Base-by-base conservation (phyloP, 31 red algal species). In the Odonthalia washingtoniensis region DNA sequence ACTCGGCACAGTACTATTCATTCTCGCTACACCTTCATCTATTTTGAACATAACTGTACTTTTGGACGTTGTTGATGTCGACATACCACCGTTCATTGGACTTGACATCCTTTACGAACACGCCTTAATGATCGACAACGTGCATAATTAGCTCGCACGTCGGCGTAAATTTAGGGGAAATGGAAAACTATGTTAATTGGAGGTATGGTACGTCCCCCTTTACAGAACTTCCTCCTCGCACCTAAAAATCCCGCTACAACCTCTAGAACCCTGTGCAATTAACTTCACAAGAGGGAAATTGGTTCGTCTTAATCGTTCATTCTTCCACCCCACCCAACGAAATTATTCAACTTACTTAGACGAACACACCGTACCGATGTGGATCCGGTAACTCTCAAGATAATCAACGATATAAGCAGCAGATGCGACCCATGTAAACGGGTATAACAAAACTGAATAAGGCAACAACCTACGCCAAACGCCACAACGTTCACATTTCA, bases 61-160 rank as follows among this genome's bases (percentile, higher is more conserved):
- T 2, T 38, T 87, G 57, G 84, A 87, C 46, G 53, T 87, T 36
- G 84, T 76, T 24, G 14, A 5, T 37, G 3, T 73, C 1, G 84
- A 87, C 39, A 77, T 76, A 28, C 84, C 84, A 46, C 53, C 72
- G 5, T 46, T 87, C 16, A 12, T 87, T 16, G 83, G 83, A 6
- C 31, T 77, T 12, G 69, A 87, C 38, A 31, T 87, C 9, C 9
- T 87, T 16, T 40, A 87, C 46, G 53, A 68, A 33, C 49, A 81
- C 16, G 5, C 12, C 5, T 34, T 81, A 5, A 73, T 38, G 5
- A 39, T 65, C 6, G 16, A 73, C 40, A 84, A 26, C 38, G 81
- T 84, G 17, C 26, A 17, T 35, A 84, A 84, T 35, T 72, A 34
- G 40, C 81, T 84, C 9, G 40, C 72, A n/a, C n/a, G n/a, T n/a